These are phyloP conservation scores for Besnoitia besnoiti DNA, from an alignment of 169 alveolate species.

Conservation along the genomic window DNA sequence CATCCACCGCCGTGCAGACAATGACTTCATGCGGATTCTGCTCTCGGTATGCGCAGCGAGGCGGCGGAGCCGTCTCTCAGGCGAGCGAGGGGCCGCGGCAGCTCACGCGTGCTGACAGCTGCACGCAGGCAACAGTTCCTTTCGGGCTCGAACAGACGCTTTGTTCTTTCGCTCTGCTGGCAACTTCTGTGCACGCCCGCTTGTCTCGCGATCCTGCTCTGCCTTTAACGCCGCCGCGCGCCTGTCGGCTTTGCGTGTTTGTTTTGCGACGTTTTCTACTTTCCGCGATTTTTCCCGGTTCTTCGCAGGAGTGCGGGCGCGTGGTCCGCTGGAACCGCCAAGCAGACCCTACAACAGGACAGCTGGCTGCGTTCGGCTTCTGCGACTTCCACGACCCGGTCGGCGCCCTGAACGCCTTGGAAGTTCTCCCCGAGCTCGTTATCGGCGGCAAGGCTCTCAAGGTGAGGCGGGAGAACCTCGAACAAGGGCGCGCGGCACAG, in stretches of 20 bases:
- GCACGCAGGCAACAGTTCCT: neutral
- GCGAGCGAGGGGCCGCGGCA: no score
- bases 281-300: neutral
- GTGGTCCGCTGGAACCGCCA: conserved; percentile 76
- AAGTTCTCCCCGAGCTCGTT: conserved; percentile 69
- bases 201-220: neutral
- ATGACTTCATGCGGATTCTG: conserved; percentile 34
- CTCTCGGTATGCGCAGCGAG: neutral
- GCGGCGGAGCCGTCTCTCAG: no score
- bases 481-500: no score
- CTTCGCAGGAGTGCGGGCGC: conserved; percentile 71
- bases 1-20: conserved; percentile 17
- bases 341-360: conserved; percentile 76
- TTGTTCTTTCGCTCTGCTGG: no score
- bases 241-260: neutral
- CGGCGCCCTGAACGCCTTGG: conserved; percentile 75
- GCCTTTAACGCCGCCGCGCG: neutral
- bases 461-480: conserved; percentile 60
- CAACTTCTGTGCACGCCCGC: neutral
- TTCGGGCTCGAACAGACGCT: no score
- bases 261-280: neutral
- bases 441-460: conserved; percentile 63
- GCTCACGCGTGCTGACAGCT: no score
- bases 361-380: conserved; percentile 76
- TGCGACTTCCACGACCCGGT: conserved; percentile 77